phyloP scores from a whole-genome alignment of 352 stramenopile species.

The Phytophthora parvispora region DNA sequence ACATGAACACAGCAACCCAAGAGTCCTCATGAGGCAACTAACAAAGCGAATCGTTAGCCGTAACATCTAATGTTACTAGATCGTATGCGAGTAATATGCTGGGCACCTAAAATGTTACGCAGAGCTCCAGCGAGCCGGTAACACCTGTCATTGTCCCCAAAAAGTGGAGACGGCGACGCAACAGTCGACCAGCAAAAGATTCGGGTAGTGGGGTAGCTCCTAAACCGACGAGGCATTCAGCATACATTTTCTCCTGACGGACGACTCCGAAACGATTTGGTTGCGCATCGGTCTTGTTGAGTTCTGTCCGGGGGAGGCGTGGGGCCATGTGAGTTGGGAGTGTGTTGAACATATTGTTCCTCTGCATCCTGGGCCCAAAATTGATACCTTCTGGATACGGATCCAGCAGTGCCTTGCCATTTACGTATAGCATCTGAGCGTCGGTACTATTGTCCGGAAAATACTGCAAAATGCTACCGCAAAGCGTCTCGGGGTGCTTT shows the following conservation, averaged over 20 bases:
- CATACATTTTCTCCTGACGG: neutral
- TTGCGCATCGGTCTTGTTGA: neutral
- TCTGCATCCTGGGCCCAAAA: neutral
- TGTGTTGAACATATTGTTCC: slow-evolving; percentile 1
- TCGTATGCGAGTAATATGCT: too few species aligned
- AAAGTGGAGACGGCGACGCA: neutral
- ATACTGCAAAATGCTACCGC: slow-evolving; percentile 1
- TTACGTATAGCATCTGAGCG: neutral
- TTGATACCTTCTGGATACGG: neutral
- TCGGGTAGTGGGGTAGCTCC: neutral
- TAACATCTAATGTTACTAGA: too few species aligned
- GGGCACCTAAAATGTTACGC: neutral
- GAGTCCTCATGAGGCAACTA: too few species aligned
- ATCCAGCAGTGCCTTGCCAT: neutral
- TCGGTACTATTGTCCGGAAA: neutral
- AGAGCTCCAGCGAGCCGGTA: neutral
- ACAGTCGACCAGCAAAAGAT: neutral
- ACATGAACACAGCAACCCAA: too few species aligned
- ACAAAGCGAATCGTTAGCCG: too few species aligned
- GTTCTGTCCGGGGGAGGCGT: neutral
- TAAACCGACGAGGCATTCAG: neutral
- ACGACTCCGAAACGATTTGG: too few species aligned
- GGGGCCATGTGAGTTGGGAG: neutral
- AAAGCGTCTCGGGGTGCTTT: neutral
- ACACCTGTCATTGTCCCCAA: neutral